Evolutionary conservation across 352 stramenopile species (phyloP), one percentile per base, ranked within the genome.

Genomic region (Thalassiosira exigua): DNA sequence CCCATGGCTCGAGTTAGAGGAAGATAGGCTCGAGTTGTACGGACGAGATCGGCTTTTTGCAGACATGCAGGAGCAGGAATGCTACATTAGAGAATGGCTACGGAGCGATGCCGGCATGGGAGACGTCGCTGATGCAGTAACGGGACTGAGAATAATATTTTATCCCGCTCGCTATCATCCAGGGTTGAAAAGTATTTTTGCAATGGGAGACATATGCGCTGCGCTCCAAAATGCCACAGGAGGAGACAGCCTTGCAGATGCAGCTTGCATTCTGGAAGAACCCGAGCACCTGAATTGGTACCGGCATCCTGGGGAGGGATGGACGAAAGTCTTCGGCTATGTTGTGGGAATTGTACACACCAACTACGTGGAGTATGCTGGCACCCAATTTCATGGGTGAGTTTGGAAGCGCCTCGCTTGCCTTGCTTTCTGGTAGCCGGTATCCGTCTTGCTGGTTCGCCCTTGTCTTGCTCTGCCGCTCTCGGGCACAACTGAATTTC

Each of bases 251-350:
- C 59, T 82, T 2, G 36, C 68, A 7, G 42, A 77, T 64, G 66
- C 74, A 44, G 58, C 83, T 53, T 81, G 67, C 46, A 69, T 86
- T 24, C 50, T 88, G 5, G 77, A 88, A 69, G 77, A 84, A 66
- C 87, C 89, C 26, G 89, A 94, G 26, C 74, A 82, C 66, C 53
- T 92, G 3, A 95, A 95, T 74, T 95, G 87, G 71, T 94, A 93
- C 81, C 61, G 76, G 22, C 67, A 69, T n/a, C 72, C 85, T 14
- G 77, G 72, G 62, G 65, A 81, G 58, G 75, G 56, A 19, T 94
- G 89, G 87, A 90, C 76, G 26, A 77, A 85, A 56, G 85, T 89
- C 24, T 93, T 93, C 62, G 46, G 69, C 9, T 87, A 92, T 73
- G 89, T 94, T 5, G 85, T 94, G 46, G 88, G 89, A 22, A 82